Evolutionary conservation across 176 grass and related monocot species (phyloP).

Genomic region (Pharus latifolius): DNA sequence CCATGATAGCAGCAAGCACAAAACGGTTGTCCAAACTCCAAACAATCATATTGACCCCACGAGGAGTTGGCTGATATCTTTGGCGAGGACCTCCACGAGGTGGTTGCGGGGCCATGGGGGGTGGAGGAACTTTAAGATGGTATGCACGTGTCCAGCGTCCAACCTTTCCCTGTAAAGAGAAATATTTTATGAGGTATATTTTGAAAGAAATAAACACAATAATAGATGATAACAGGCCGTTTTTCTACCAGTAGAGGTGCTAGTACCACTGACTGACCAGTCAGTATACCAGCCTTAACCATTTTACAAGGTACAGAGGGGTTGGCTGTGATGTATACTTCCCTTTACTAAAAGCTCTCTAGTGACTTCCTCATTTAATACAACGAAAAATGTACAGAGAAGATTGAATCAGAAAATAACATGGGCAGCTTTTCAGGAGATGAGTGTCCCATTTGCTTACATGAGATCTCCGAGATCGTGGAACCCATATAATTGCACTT

Average conservation of each 20-base stretch:
- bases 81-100: constrained; percentile 83
- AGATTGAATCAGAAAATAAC: neutral
- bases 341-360: neutral
- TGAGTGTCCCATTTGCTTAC: constrained; percentile 25
- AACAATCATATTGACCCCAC: constrained; percentile 99
- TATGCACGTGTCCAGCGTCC: constrained; percentile 96
- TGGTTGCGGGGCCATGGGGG: constrained; percentile 89
- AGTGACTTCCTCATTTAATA: neutral
- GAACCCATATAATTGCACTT: constrained; percentile 99
- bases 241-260: neutral
- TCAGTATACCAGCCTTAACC: neutral
- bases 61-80: constrained; percentile 92
- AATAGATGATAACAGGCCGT: neutral
- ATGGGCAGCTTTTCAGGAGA: neutral
- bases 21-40: constrained; percentile 99
- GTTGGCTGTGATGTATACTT: neutral
- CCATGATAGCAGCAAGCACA: constrained; percentile 99
- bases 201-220: constrained; percentile 2
- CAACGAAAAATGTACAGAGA: neutral
- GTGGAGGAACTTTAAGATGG: constrained; percentile 97
- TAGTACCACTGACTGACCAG: neutral
- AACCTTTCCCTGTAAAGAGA: constrained; percentile 95
- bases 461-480: constrained; percentile 92
- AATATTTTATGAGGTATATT: too few relatives aligned
- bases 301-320: neutral